Percentiles rank a stretch among this genome's conserved stretches.
These are phyloP conservation scores for Climacium dendroides DNA, from an alignment of 225 moss, liverwort and hornwort species.

Conservation along the genomic window DNA sequence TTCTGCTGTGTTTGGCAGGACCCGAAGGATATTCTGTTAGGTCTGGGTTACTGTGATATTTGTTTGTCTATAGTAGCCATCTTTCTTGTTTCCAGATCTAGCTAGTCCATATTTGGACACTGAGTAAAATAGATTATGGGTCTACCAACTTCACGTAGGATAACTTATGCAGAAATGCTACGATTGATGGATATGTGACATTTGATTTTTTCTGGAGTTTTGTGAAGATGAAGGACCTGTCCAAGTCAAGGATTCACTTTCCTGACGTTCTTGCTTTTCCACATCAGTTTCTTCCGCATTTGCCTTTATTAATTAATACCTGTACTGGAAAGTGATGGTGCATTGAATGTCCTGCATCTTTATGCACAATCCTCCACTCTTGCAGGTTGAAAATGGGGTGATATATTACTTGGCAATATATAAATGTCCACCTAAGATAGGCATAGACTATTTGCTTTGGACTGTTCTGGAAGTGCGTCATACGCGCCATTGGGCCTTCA, in stretches of 20 bases:
- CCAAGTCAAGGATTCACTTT: not conserved
- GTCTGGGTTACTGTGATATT: not conserved
- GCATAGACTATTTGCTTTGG: not conserved
- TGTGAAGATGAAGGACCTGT: not conserved
- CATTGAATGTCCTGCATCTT: not conserved
- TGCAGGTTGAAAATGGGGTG: not conserved
- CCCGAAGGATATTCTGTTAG: not conserved
- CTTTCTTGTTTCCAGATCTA: not conserved
- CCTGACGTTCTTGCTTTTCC: not conserved
- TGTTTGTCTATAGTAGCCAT: not conserved
- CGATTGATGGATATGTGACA: not conserved
- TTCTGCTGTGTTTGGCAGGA: slow-evolving; percentile 1
- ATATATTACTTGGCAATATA: not conserved
- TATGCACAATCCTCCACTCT: not conserved
- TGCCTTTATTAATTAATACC: not conserved
- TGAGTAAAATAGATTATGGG: slow-evolving; percentile 5
- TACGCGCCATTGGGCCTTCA: not conserved
- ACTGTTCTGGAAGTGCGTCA: not conserved
- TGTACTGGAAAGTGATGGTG: not conserved
- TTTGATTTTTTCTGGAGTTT: not conserved
- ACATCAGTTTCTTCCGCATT: not conserved
- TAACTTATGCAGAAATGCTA: not conserved
- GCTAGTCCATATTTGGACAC: not conserved
- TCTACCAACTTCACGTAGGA: not conserved
- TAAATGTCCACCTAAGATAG: not conserved